These are phyloP conservation scores for Tephrocybe sp. DNA, from an alignment of 768 basidiomycete genomes.

Conservation along the genomic window DNA sequence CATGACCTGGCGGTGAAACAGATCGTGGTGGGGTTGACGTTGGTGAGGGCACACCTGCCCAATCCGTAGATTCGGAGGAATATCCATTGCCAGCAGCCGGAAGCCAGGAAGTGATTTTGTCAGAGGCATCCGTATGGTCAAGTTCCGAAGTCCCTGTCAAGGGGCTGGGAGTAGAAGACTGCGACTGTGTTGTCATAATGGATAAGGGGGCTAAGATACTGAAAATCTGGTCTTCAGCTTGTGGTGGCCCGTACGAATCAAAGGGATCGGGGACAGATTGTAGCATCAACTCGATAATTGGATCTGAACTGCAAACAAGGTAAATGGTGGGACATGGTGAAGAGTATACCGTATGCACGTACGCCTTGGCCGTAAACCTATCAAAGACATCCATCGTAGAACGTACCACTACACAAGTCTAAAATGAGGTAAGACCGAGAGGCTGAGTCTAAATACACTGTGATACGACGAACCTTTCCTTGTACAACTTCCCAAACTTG, in stretches of 20 bases:
- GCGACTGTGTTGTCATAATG: slow-evolving; percentile 60
- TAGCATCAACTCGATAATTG: slow-evolving; percentile 87
- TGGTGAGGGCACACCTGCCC: slow-evolving; percentile 49
- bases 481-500: slow-evolving; percentile 95
- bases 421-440: slow-evolving; percentile 11
- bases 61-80: slow-evolving; percentile 53
- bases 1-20: slow-evolving; percentile 42
- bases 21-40: slow-evolving; percentile 49
- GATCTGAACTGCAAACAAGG: slow-evolving; percentile 64
- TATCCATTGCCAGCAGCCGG: slow-evolving; percentile 46
- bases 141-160: slow-evolving; percentile 48
- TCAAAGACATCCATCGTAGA: slow-evolving; percentile 94
- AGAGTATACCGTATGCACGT: slow-evolving; percentile 32
- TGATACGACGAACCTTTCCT: slow-evolving; percentile 58
- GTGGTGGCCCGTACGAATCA: slow-evolving; percentile 87
- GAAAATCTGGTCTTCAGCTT: slow-evolving; percentile 89
- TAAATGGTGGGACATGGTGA: slow-evolving; percentile 2
- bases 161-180: slow-evolving; percentile 63
- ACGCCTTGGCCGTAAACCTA: slow-evolving; percentile 84
- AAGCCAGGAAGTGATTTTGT: slow-evolving; percentile 48
- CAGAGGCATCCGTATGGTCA: slow-evolving; percentile 31
- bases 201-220: slow-evolving; percentile 88
- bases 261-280: slow-evolving; percentile 91
- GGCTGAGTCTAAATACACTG: neutral
- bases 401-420: slow-evolving; percentile 82